phyloP scores from a whole-genome alignment of 371 early-diverging fungal species.

The Mucor lusitanicus region DNA sequence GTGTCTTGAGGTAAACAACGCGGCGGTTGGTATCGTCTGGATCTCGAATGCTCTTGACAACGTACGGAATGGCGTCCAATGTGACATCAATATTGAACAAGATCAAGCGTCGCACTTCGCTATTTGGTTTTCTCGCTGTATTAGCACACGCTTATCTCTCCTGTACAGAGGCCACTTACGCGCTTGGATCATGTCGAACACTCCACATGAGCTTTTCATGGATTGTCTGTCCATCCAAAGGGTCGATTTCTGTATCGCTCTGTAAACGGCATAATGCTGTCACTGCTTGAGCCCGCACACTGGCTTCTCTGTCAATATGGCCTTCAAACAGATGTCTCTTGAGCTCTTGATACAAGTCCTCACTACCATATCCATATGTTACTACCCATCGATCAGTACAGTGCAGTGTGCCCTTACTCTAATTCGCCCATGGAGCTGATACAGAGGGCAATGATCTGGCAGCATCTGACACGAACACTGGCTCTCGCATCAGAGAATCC shows the following conservation, averaged over 20 bases:
- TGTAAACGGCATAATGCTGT: constrained; percentile 80
- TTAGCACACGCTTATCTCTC: not conserved
- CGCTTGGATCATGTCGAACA: constrained; percentile 75
- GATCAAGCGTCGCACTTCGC: constrained; percentile 85
- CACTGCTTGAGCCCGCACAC: constrained; percentile 80
- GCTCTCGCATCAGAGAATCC: constrained; percentile 79
- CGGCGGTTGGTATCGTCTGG: constrained; percentile 68
- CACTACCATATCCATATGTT: constrained; percentile 42
- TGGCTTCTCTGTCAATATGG: constrained; percentile 80
- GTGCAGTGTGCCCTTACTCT: constrained; percentile 56
- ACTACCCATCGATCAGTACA: not conserved
- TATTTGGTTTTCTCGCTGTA: not conserved
- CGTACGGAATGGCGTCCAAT: constrained; percentile 61
- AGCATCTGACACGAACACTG: constrained; percentile 74
- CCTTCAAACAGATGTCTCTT: constrained; percentile 68
- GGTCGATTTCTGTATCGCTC: constrained; percentile 59
- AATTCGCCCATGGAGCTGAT: constrained; percentile 79
- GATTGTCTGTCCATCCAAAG: constrained; percentile 61
- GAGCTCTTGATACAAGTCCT: constrained; percentile 73
- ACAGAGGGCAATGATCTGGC: constrained; percentile 77
- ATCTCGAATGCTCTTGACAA: constrained; percentile 81
- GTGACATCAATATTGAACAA: constrained; percentile 74
- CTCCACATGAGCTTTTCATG: constrained; percentile 63
- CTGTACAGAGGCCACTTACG: constrained; percentile 42
- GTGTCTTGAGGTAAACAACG: constrained; percentile 67